Evolutionary conservation across 2,329 filamentous ascomycete genomes (phyloP), one percentile per base, ranked within the genome.

Genomic region (Claviceps cyperi): DNA sequence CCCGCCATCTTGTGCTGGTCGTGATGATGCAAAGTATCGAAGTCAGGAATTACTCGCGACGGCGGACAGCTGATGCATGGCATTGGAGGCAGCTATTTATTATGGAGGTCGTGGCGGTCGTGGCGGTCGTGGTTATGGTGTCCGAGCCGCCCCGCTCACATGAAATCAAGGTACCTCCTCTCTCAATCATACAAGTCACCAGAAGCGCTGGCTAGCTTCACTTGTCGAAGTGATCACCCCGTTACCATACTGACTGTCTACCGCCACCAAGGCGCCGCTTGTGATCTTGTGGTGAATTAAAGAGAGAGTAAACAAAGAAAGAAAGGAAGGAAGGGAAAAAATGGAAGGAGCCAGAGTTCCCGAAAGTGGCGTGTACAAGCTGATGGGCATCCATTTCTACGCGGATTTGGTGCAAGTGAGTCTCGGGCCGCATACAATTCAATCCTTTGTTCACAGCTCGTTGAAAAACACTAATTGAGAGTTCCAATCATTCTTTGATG

Each of bases 11-110:
- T 36, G 15, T 14, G 37, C 32, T 32, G 21, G 39, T 13, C 17
- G 39, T 45, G 28, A 48, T 46, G 55, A 47, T 22, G 43, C 36
- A 50, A 21, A 28, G 37, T 19, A 15, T 21, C 7, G 40, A 32
- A 35, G 22, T 43, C 38, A 7, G 46, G 50, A 28, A 51, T 41
- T 21, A 6, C 37, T 48, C 46, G 46, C 40, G 50, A 39, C 44
- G n/a, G 45, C 24, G 36, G 22, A 14, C 14, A 17, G 22, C 22
- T 43, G 14, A 47, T 35, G 36, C 17, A 19, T 32, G 28, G 28
- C 28, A 32, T 11, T n/a, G n/a, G n/a, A 32, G 28, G 28, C 28
- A 4, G 9, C 28, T 32, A 17, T 19, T 14, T 11, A 36, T 17
- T 5, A 15, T 35, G 14, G 15, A 13, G 17, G 19, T 59, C 43